Percentiles rank a stretch among this genome's conserved stretches.
phyloP scores from a whole-genome alignment of 306 rosid genomes.

The Mucuna pruriens region DNA sequence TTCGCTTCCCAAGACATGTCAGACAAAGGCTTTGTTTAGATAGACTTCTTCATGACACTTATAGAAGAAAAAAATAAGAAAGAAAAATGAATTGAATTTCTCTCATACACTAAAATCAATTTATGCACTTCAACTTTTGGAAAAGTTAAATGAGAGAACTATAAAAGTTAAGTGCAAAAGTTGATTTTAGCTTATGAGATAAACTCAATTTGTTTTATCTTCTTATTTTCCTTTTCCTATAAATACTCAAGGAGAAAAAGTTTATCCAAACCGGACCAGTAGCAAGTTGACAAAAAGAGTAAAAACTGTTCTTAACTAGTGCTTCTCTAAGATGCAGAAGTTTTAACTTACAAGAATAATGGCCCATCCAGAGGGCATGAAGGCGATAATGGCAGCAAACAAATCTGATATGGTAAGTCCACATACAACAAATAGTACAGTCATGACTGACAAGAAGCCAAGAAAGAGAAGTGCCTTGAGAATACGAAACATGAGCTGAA shows the following conservation, averaged over 20 bases:
- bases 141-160: neutral
- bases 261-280: neutral
- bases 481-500: constrained; percentile 92
- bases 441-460: constrained; percentile 90
- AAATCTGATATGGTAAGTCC: constrained; percentile 88
- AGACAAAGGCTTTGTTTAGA: neutral
- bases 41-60: neutral
- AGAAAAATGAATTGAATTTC: neutral
- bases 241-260: no score
- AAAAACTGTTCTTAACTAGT: constrained; percentile 1
- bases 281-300: neutral
- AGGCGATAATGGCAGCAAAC: constrained; percentile 87
- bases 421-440: constrained; percentile 78
- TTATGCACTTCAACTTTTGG: neutral
- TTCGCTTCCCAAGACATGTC: constrained; percentile 5
- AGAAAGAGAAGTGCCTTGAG: constrained; percentile 93
- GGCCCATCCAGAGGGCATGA: constrained; percentile 97
- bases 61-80: neutral
- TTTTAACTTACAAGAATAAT: constrained; percentile 71
- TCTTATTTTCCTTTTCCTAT: neutral
- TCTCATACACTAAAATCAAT: neutral
- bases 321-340: neutral
- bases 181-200: neutral
- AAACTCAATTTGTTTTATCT: neutral
- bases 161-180: neutral